A percentile compares a stretch with the other conserved stretches of the same genome.
These are phyloP conservation scores for Tolypocladium tropicale DNA, from an alignment of 2,329 filamentous ascomycete genomes.

Conservation along the genomic window DNA sequence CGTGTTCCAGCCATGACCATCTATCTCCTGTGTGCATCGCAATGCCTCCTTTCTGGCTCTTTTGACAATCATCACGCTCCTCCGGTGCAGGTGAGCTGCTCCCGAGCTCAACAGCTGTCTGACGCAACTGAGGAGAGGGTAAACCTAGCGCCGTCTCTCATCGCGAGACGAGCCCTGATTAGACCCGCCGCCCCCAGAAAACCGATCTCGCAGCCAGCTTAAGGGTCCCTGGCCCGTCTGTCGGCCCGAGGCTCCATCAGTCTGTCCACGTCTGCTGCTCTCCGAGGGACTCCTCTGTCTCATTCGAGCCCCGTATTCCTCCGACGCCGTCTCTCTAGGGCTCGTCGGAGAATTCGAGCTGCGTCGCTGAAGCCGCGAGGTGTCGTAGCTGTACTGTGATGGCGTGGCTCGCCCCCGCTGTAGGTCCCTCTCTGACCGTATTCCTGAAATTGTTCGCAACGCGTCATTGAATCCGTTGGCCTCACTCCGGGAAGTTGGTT, in stretches of 20 bases:
- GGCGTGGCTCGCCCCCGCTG: conserved; percentile 15
- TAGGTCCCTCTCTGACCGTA: conserved; percentile 13
- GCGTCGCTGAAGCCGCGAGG: conserved; percentile 23
- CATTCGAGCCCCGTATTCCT: conserved; percentile 20
- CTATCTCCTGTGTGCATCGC: background rate
- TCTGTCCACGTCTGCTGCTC: conserved; percentile 18
- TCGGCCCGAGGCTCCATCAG: conserved; percentile 19
- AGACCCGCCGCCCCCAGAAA: conserved; percentile 18
- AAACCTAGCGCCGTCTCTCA: conserved; percentile 15
- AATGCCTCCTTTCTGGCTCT: background rate
- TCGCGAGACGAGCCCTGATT: conserved; percentile 17
- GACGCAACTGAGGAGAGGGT: background rate
- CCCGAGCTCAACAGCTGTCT: background rate
- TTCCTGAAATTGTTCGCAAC: conserved; percentile 17
- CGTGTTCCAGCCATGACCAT: background rate
- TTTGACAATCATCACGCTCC: background rate
- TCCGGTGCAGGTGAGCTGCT: background rate
- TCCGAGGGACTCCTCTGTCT: conserved; percentile 29
- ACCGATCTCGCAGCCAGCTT: conserved; percentile 33
- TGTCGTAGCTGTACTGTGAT: conserved; percentile 19
- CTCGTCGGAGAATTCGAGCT: conserved; percentile 29
- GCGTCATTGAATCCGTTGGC: conserved; percentile 15
- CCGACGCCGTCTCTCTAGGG: conserved; percentile 16
- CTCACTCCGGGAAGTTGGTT: background rate
- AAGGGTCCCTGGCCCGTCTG: conserved; percentile 25